Base-by-base conservation (phyloP, 2,329 filamentous ascomycete species). In the Huntiella moniliformis region DNA sequence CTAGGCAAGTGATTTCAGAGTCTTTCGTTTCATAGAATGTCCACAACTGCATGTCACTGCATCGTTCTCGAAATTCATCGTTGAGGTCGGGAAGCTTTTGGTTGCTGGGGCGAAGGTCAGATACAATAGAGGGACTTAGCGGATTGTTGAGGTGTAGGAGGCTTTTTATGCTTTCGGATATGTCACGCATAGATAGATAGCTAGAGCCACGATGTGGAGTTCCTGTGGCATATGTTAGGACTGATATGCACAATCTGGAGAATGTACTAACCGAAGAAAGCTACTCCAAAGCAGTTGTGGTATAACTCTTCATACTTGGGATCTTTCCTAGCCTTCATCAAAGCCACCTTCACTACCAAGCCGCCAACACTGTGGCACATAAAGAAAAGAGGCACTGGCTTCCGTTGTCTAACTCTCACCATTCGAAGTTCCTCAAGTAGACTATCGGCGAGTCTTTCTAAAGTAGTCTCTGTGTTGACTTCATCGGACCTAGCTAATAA, bases 21-120 rank as follows among this genome's bases (percentile, higher is more conserved):
- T 77, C 74, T 5, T 73, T 65, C 0, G 72, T 78, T 53, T 78
- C 74, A 49, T 77, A 73, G 36, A 77, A 70, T 0, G 73, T 74
- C 73, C 74, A 78, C 10, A 78, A 62, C 5, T 67, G 68, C 43
- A 77, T 61, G 47, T 78, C 74, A 33, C 68, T 68, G 0, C 72
- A 67, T 4, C 74, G 65, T 3, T 69, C 63, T 41, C 66, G 66
- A 53, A 78, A 79, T 37, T 66, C 63, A 3, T 74, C 68, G 13
- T 76, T 68, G 40, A 65, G 61, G 36, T 61, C 62, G 5, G 69
- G 55, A 1, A 79, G 57, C 0, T 63, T 55, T n/a, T 60, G 58
- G 50, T 70, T 67, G 7, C 67, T 68, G 0, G 75, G 60, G 1
- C 63, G 65, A 1, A 78, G 59, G 5, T 70, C 63, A 2, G 67